These are phyloP conservation scores for Colletotrichum cordylinicola DNA, from an alignment of 2,329 filamentous ascomycete species.

Conservation along the genomic window DNA sequence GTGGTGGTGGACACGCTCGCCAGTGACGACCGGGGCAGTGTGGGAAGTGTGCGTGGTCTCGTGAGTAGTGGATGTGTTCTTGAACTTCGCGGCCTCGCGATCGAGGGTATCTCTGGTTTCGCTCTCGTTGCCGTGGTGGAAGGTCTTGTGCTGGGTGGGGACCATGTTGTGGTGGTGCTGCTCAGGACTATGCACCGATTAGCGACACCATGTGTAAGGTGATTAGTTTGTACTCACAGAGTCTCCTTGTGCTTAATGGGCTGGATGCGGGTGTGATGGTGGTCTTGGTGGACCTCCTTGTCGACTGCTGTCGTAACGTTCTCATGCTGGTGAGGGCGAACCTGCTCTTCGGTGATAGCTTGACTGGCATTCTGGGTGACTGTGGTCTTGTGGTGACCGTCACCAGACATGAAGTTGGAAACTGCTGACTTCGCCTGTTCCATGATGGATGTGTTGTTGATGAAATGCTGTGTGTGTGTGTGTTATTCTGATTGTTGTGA, in stretches of 20 bases:
- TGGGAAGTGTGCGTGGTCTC: slow-evolving; percentile 31
- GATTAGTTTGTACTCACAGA: slow-evolving; percentile 44
- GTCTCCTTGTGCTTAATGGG: slow-evolving; percentile 51
- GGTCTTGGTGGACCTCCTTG: slow-evolving; percentile 74
- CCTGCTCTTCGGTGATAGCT: slow-evolving; percentile 64
- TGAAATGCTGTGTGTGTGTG: not conserved
- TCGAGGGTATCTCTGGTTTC: slow-evolving; percentile 53
- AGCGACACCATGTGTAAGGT: not conserved
- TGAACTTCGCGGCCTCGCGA: slow-evolving; percentile 49
- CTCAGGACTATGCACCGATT: slow-evolving; percentile 50
- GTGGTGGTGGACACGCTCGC: slow-evolving; percentile 44
- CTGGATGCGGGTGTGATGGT: slow-evolving; percentile 74
- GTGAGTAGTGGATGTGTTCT: slow-evolving; percentile 32
- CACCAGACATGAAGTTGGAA: slow-evolving; percentile 62
- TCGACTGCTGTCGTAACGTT: slow-evolving; percentile 68
- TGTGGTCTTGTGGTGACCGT: slow-evolving; percentile 73
- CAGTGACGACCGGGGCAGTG: slow-evolving; percentile 28
- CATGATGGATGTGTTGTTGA: slow-evolving; percentile 47
- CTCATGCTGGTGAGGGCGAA: slow-evolving; percentile 67
- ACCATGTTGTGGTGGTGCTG: slow-evolving; percentile 65
- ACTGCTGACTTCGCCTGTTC: slow-evolving; percentile 70
- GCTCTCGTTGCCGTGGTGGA: slow-evolving; percentile 63
- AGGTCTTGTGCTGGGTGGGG: slow-evolving; percentile 64
- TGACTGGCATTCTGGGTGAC: slow-evolving; percentile 70
- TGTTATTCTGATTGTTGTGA: not conserved